Base-by-base conservation (phyloP, 208 protist genomes). In the Crithidia brevicula region DNA sequence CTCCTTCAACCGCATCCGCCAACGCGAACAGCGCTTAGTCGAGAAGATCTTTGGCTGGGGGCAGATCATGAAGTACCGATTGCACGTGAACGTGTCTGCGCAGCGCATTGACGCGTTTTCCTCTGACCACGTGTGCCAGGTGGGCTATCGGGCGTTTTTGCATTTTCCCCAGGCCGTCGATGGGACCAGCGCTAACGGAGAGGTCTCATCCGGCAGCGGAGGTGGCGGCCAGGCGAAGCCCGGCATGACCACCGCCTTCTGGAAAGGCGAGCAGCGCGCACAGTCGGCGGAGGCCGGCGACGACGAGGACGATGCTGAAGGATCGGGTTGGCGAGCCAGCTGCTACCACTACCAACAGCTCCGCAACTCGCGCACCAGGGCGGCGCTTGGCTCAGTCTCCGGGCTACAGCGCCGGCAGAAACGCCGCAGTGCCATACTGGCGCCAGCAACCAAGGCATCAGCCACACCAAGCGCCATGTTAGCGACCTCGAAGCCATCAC, bases 31-130 rank as follows among this genome's bases (percentile, higher is more conserved):
- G 33, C 54, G 49, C 15, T 61, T 83, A 0, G 65, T 66, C 13
- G 69, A 72, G 22, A 74, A 72, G 54, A 31, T 82, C 1, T 86
- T 86, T 54, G 72, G 76, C 27, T 52, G 57, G 15, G 11, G 28
- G 3, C 81, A 86, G 67, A 60, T 63, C 10, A 61, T 67, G 53
- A 86, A 86, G 73, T 86, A 86, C 53, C 74, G 69, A n/a, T 47
- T 86, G 16, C 77, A 83, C 60, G 61, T 61, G 10, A 84, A 81
- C 53, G 79, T 83, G 9, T 73, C 77, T 3, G 54, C 68, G 38
- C 52, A 71, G 46, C 64, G 62, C 40, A 59, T 57, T 22, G 69
- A 72, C n/a, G 72, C 68, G 43, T 86, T 77, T 36, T 75, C 69
- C 4, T 78, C 76, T 0, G 70, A 74, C 18, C 68, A 70, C 56